Conservation (phyloP, 228 moss, liverwort and hornwort species). For the Sphagnum fallax region DNA sequence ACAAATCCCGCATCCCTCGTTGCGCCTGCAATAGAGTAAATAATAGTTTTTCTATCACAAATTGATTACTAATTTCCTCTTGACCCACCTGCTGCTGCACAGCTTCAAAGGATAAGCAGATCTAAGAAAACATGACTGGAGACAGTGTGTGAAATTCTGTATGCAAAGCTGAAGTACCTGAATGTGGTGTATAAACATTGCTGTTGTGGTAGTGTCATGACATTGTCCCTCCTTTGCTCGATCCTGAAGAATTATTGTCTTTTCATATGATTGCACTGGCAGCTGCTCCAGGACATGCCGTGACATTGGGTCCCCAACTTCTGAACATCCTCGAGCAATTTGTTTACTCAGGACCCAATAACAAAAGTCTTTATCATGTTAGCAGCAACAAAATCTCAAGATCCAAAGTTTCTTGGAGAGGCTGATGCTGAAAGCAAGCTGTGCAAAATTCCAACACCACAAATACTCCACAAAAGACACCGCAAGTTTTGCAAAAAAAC, state of each 20-base stretch:
- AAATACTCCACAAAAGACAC: too few species aligned
- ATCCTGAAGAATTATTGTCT: conserved; percentile 35
- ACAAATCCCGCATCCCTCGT: conserved; percentile 34
- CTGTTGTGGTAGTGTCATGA: conserved; percentile 30
- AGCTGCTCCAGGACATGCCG: conserved; percentile 32
- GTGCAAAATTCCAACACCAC: too few species aligned
- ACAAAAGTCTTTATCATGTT: too few species aligned
- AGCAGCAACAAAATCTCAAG: too few species aligned
- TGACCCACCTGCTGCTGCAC: too few species aligned
- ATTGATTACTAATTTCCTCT: too few species aligned
- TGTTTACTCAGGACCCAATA: too few species aligned
- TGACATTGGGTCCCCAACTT: conserved; percentile 33
- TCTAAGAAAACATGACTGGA: not conserved
- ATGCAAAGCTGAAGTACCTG: conserved; percentile 17
- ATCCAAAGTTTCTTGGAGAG: too few species aligned
- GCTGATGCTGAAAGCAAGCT: too few species aligned
- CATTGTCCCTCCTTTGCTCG: conserved; percentile 14
- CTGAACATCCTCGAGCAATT: conserved; percentile 8
- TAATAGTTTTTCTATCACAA: not conserved
- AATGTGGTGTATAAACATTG: conserved; percentile 48
- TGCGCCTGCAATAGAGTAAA: conserved; percentile 20
- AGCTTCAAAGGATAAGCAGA: not conserved
- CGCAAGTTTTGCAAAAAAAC: too few species aligned
- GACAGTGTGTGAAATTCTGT: not conserved
- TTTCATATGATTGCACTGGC: conserved; percentile 39